Evolutionary conservation across 2,329 filamentous ascomycete genomes (phyloP).

Genomic region (Fonsecaea pugnacius): DNA sequence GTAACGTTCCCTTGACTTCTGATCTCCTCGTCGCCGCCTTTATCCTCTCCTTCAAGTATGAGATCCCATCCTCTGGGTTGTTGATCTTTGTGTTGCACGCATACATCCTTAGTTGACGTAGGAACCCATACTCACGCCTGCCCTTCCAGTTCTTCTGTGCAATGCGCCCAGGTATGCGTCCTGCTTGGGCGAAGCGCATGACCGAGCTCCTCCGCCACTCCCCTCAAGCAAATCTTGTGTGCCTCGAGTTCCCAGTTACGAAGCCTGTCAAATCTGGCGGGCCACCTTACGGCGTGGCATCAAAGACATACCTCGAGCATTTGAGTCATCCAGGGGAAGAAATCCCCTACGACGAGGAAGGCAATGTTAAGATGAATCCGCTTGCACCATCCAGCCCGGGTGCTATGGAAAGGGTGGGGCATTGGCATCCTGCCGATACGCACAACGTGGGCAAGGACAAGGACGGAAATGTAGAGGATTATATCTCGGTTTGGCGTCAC

Average conservation of each 20-base stretch:
- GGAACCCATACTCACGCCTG: conserved; percentile 12
- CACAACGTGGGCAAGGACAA: conserved; percentile 58
- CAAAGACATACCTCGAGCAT: conserved; percentile 73
- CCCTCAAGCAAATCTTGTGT: conserved; percentile 58
- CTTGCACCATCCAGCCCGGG: conserved; percentile 48
- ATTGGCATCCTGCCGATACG: conserved; percentile 62
- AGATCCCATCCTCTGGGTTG: neutral
- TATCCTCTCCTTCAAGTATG: neutral
- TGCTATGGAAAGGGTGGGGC: conserved; percentile 54
- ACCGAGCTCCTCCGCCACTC: conserved; percentile 57
- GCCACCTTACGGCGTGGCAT: conserved; percentile 72
- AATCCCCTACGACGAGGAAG: conserved; percentile 63
- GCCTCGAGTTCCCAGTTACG: conserved; percentile 77
- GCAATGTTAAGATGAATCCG: conserved; percentile 55
- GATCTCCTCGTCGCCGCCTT: neutral
- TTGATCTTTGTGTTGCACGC: neutral
- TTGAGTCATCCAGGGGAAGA: conserved; percentile 71
- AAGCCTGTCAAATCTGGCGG: conserved; percentile 69
- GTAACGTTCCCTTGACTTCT: conserved; percentile 32
- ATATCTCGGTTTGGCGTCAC: conserved; percentile 51
- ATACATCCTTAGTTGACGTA: neutral
- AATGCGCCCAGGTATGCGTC: conserved; percentile 59
- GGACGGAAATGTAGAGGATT: conserved; percentile 48
- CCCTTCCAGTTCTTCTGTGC: conserved; percentile 63
- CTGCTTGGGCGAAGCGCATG: conserved; percentile 62